phyloP scores from a whole-genome alignment of 345 rosid species.

The Luvunga scandens region DNA sequence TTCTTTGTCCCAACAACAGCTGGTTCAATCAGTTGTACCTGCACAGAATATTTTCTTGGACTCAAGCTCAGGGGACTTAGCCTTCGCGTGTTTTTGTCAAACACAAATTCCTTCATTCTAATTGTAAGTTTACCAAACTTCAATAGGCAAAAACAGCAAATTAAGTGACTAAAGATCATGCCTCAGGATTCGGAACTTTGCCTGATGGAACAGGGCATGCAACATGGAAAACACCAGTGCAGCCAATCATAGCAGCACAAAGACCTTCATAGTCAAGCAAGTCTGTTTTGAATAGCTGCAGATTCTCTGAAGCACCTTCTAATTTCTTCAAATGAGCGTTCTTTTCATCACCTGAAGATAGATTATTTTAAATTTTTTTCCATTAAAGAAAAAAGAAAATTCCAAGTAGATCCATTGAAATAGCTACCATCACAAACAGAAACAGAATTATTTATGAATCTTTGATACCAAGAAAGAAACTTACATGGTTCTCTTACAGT shows the following conservation, averaged over 20 bases:
- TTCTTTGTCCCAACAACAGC: conserved; percentile 28
- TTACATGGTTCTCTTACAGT: conserved; percentile 59
- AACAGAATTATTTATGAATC: too few relatives aligned
- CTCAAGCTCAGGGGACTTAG: background rate
- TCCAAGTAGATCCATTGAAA: background rate
- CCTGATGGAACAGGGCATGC: conserved; percentile 42
- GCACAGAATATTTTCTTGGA: background rate
- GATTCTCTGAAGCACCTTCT: conserved; percentile 35
- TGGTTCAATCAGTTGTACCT: conserved; percentile 47
- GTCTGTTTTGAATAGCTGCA: conserved; percentile 43
- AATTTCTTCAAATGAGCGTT: conserved; percentile 41
- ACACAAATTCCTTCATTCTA: background rate
- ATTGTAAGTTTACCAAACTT: background rate
- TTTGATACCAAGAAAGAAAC: background rate
- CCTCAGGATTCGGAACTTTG: conserved; percentile 37
- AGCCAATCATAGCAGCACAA: conserved; percentile 42
- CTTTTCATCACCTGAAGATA: conserved; percentile 40
- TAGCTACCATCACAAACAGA: background rate
- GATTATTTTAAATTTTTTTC: background rate
- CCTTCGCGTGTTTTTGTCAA: too few relatives aligned
- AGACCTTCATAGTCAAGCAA: conserved; percentile 37
- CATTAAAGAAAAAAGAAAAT: background rate
- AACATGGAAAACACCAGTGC: conserved; percentile 49
- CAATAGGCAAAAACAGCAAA: background rate
- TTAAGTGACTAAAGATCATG: conserved; percentile 10